Conservation (phyloP, 2,329 filamentous ascomycete genomes). For the Epichloe baconii region DNA sequence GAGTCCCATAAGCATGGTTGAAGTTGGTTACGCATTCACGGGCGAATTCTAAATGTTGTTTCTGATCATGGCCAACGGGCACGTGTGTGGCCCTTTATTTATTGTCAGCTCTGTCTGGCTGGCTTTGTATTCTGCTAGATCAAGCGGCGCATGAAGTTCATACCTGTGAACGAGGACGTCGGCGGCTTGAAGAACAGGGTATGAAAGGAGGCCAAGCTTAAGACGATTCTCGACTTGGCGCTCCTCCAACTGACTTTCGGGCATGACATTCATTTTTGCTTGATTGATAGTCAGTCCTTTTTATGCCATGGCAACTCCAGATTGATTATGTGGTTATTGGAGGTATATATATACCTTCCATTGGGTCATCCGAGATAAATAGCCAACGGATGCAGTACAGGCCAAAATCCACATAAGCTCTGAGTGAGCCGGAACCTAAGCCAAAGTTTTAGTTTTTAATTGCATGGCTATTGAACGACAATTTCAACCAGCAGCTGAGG, state of each 20-base stretch:
- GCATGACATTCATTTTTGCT: slow-evolving; percentile 58
- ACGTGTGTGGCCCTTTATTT: slow-evolving; percentile 67
- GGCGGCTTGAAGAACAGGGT: slow-evolving; percentile 88
- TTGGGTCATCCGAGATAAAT: slow-evolving; percentile 96
- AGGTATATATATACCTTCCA: slow-evolving; percentile 59
- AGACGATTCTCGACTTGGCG: slow-evolving; percentile 44
- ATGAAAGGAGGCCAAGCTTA: slow-evolving; percentile 86
- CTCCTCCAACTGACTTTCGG: slow-evolving; percentile 45
- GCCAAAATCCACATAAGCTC: slow-evolving; percentile 97
- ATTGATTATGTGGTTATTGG: not conserved
- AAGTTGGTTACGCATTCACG: slow-evolving; percentile 78
- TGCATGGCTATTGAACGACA: not conserved
- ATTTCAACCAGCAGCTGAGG: not conserved
- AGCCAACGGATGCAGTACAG: slow-evolving; percentile 82
- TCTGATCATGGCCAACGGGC: slow-evolving; percentile 91
- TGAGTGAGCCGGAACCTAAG: slow-evolving; percentile 59
- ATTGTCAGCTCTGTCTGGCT: slow-evolving; percentile 1
- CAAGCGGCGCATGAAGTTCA: not conserved
- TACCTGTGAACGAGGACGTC: slow-evolving; percentile 80
- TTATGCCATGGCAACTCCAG: too few relatives aligned
- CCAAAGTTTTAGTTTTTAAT: not conserved
- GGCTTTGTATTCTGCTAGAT: not conserved
- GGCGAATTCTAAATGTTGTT: slow-evolving; percentile 86
- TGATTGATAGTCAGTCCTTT: not conserved
- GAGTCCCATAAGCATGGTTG: slow-evolving; percentile 60